Evolutionary conservation across 768 basidiomycete species (phyloP).

Genomic region (Calocera viscosa): DNA sequence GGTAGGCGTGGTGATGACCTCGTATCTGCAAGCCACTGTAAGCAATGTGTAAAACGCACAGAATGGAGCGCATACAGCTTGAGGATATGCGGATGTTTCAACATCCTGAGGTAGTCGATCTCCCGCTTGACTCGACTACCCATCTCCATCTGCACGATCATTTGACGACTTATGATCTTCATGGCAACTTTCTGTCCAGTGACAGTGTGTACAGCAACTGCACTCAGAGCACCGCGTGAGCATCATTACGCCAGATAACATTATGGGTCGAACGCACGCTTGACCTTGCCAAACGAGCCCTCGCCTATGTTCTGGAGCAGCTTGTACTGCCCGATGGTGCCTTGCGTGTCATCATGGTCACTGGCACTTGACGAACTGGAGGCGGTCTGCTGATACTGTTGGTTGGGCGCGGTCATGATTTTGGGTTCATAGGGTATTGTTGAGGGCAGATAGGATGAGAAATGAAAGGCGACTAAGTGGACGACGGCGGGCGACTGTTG

Average conservation of each 20-base stretch:
- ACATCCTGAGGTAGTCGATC: slow-evolving; percentile 90
- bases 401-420: neutral
- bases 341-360: neutral
- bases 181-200: slow-evolving; percentile 94
- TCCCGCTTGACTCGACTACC: slow-evolving; percentile 86
- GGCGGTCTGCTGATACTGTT: neutral
- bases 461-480: slow-evolving; percentile 2
- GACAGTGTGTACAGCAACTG: slow-evolving; percentile 87
- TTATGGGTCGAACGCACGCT: slow-evolving; percentile 51
- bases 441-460: neutral
- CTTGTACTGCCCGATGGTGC: slow-evolving; percentile 66
- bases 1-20: slow-evolving; percentile 74
- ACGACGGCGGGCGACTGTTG: neutral
- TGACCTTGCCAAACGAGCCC: slow-evolving; percentile 97
- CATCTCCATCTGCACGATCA: slow-evolving; percentile 82
- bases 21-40: slow-evolving; percentile 29
- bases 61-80: slow-evolving; percentile 56
- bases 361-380: neutral
- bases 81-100: slow-evolving; percentile 93
- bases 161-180: slow-evolving; percentile 93
- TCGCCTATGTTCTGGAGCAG: slow-evolving; percentile 82
- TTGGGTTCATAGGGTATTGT: slow-evolving; percentile 1
- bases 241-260: neutral
- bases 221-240: neutral
- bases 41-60: slow-evolving; percentile 9